These are phyloP conservation scores for Sistotremastrum niveocremeum DNA, from an alignment of 768 basidiomycete genomes.

Conservation along the genomic window DNA sequence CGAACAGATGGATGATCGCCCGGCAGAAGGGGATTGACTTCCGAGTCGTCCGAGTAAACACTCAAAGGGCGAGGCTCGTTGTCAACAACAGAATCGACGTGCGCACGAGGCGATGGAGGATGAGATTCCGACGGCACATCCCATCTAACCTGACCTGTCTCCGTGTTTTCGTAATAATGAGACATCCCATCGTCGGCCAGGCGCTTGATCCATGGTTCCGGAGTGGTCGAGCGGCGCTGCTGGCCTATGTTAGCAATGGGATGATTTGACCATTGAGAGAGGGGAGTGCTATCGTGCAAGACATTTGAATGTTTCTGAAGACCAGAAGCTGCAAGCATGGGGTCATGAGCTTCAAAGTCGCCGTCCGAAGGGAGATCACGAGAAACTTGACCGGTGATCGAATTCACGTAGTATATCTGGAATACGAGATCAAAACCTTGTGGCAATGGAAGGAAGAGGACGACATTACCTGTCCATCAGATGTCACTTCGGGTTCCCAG, in stretches of 20 bases:
- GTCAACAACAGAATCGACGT: slow-evolving; percentile 13
- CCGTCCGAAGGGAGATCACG: slow-evolving; percentile 21
- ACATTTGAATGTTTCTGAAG: slow-evolving; percentile 5
- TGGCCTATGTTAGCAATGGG: slow-evolving; percentile 40
- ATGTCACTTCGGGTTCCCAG: slow-evolving; percentile 31
- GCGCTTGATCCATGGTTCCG: slow-evolving; percentile 73
- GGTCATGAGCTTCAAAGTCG: slow-evolving; percentile 1
- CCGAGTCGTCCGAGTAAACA: slow-evolving; percentile 71
- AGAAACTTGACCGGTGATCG: slow-evolving; percentile 13
- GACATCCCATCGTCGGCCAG: slow-evolving; percentile 73
- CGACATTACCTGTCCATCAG: slow-evolving; percentile 25
- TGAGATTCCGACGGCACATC: slow-evolving; percentile 32
- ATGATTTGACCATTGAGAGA: slow-evolving; percentile 44
- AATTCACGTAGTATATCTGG: slow-evolving; percentile 35
- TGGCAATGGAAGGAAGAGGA: not conserved
- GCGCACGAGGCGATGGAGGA: too few species aligned
- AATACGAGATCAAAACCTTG: not conserved
- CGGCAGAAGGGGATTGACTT: slow-evolving; percentile 36
- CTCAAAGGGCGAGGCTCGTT: slow-evolving; percentile 35
- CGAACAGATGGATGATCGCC: slow-evolving; percentile 7
- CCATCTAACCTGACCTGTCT: slow-evolving; percentile 57
- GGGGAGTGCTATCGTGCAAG: slow-evolving; percentile 16
- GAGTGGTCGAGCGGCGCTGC: slow-evolving; percentile 42
- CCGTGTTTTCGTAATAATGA: slow-evolving; percentile 66
- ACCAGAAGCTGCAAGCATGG: not conserved